These are phyloP conservation scores for Malus hybrid DNA, from an alignment of 331 rosid species.

Conservation along the genomic window DNA sequence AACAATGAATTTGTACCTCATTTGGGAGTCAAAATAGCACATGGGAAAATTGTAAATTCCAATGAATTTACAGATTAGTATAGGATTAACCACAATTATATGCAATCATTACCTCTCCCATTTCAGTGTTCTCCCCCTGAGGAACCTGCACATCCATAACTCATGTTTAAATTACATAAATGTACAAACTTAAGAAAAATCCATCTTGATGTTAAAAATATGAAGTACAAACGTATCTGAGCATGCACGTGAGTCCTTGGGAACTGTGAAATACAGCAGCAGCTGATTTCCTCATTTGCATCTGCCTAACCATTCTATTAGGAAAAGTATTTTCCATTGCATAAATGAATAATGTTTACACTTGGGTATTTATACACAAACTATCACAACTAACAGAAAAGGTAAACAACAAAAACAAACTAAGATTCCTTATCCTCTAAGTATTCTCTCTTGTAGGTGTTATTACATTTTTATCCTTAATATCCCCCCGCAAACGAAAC, in stretches of 20 bases:
- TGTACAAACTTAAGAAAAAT: background rate
- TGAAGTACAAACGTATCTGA: too few relatives aligned
- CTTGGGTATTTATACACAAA: too few relatives aligned
- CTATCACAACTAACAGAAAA: too few relatives aligned
- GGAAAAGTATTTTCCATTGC: background rate
- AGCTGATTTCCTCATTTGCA: constrained; percentile 61
- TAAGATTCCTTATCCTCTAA: too few relatives aligned
- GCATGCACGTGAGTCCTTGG: constrained; percentile 10
- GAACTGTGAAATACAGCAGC: constrained; percentile 45
- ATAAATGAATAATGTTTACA: too few relatives aligned
- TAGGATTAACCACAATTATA: background rate
- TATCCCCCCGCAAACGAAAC: too few relatives aligned
- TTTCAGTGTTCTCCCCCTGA: constrained; percentile 13
- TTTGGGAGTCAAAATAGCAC: background rate
- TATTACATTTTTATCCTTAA: too few relatives aligned
- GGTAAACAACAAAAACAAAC: too few relatives aligned
- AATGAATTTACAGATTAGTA: background rate
- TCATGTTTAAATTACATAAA: constrained; percentile 12
- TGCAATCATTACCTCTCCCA: constrained; percentile 33
- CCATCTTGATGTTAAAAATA: background rate
- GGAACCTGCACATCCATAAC: constrained; percentile 38
- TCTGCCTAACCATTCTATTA: constrained; percentile 62
- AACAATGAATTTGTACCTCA: background rate
- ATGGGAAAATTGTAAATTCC: background rate
- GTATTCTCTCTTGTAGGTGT: too few relatives aligned